A percentile compares a stretch with the other conserved stretches of the same genome.
Conservation (phyloP, 768 basidiomycete genomes). For the Mycena olivaceomarginata region DNA sequence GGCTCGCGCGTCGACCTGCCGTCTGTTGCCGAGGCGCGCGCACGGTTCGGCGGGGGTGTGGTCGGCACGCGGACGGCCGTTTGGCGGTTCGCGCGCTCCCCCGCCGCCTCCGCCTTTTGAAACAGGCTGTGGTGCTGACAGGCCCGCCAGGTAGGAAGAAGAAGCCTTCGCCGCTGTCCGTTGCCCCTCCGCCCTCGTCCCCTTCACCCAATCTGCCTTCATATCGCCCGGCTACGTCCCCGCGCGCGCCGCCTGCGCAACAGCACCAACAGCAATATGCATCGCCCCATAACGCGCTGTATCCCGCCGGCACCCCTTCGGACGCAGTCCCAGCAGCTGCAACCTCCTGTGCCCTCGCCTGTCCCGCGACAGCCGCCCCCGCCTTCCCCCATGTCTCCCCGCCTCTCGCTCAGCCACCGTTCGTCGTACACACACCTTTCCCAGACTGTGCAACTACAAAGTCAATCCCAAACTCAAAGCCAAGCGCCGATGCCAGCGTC, state of each 20-base stretch:
- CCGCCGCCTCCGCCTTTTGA: slow-evolving; percentile 43
- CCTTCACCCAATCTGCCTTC: slow-evolving; percentile 39
- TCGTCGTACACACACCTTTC: slow-evolving; percentile 37
- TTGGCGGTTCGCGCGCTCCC: slow-evolving; percentile 20
- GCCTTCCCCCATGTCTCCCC: slow-evolving; percentile 52
- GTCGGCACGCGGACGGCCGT: slow-evolving; percentile 40
- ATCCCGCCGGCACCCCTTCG: slow-evolving; percentile 49
- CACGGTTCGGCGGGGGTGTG: slow-evolving; percentile 59
- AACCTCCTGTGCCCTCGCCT: slow-evolving; percentile 32
- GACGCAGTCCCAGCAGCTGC: slow-evolving; percentile 38
- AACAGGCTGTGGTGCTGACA: slow-evolving; percentile 47
- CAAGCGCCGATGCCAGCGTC: not conserved
- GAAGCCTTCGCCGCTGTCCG: slow-evolving; percentile 57
- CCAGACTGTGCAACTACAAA: not conserved
- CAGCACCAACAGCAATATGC: slow-evolving; percentile 34
- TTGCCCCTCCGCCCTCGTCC: slow-evolving; percentile 45
- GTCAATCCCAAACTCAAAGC: slow-evolving; percentile 3
- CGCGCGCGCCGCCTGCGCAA: slow-evolving; percentile 29
- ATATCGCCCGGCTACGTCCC: slow-evolving; percentile 28
- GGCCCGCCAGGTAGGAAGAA: slow-evolving; percentile 52
- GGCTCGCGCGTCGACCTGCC: slow-evolving; percentile 71
- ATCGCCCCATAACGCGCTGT: slow-evolving; percentile 44
- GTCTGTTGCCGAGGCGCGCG: slow-evolving; percentile 65
- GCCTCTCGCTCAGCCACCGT: slow-evolving; percentile 37
- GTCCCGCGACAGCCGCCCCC: slow-evolving; percentile 45